Conservation (phyloP, 768 basidiomycete species). For the Tubosaeta sp. region DNA sequence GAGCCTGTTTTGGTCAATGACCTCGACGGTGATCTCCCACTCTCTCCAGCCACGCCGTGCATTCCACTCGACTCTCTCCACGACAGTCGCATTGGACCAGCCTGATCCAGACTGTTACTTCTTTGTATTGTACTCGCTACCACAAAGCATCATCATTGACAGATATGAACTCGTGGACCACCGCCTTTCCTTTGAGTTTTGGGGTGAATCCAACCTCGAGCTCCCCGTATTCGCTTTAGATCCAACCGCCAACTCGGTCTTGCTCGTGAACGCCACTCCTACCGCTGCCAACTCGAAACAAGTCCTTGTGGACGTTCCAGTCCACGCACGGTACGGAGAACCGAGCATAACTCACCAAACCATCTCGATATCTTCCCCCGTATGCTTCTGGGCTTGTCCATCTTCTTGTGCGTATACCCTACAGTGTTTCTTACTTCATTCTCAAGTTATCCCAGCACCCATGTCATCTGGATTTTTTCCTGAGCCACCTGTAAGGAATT, state of each 20-base stretch:
- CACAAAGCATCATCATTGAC: conserved; percentile 41
- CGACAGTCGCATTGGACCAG: conserved; percentile 13
- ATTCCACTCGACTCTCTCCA: conserved; percentile 31
- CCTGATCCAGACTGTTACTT: conserved; percentile 21
- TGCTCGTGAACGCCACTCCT: conserved; percentile 30
- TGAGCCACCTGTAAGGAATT: conserved; percentile 17
- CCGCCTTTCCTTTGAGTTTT: conserved; percentile 31
- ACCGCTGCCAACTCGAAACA: conserved; percentile 3
- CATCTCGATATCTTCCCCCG: conserved; percentile 25
- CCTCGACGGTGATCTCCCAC: conserved; percentile 13
- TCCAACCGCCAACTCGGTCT: conserved; percentile 19
- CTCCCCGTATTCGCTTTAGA: conserved; percentile 38
- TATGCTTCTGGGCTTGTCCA: conserved; percentile 33
- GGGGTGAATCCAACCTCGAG: conserved; percentile 40
- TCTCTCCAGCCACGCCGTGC: conserved; percentile 22
- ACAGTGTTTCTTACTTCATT: background rate
- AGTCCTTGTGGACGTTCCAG: conserved; percentile 33
- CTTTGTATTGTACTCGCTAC: conserved; percentile 34
- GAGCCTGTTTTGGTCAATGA: conserved; percentile 9
- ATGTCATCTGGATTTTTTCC: conserved; percentile 8
- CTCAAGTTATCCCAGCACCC: conserved; percentile 10
- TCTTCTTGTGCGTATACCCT: conserved; percentile 17
- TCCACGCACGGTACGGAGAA: conserved; percentile 42
- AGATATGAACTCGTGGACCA: conserved; percentile 39
- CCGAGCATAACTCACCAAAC: conserved; percentile 18